Evolutionary conservation across 1,284 basidiomycete species (phyloP).

Genomic region (Trichosporon sp.): DNA sequence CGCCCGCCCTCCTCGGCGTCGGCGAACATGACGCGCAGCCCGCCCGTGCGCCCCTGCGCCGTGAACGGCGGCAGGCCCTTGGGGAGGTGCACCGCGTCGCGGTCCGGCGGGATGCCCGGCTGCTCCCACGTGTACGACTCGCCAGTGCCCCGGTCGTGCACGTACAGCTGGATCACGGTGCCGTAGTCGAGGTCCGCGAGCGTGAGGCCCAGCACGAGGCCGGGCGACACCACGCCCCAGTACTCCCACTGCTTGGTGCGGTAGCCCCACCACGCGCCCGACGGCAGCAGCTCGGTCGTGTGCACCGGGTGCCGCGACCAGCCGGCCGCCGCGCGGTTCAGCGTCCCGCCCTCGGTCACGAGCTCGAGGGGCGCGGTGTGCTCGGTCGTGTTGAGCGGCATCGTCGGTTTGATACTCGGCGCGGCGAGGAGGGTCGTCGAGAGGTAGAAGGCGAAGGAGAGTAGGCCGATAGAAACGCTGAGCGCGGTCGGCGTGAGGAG

Average conservation of each 20-base stretch:
- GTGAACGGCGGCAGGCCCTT: not conserved
- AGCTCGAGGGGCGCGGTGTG: constrained; percentile 13
- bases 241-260: constrained; percentile 13
- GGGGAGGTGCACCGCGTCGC: not conserved
- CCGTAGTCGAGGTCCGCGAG: constrained; percentile 11
- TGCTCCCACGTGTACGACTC: constrained; percentile 1
- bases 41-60: not conserved
- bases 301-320: not conserved
- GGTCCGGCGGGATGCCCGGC: not conserved
- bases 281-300: not conserved
- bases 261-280: not conserved
- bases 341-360: constrained; percentile 55
- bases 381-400: constrained; percentile 12
- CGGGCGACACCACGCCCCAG: constrained; percentile 3
- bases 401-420: not conserved
- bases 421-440: not conserved
- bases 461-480: not conserved
- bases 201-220: constrained; percentile 6
- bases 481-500: not conserved
- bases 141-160: not conserved
- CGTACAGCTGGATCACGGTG: constrained; percentile 3
- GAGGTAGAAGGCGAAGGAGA: not conserved
- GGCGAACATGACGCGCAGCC: not conserved
- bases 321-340: not conserved
- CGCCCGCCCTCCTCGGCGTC: not conserved